Evolutionary conservation across 2,329 filamentous ascomycete genomes (phyloP).

Genomic region (Teratosphaeria nubilosa): DNA sequence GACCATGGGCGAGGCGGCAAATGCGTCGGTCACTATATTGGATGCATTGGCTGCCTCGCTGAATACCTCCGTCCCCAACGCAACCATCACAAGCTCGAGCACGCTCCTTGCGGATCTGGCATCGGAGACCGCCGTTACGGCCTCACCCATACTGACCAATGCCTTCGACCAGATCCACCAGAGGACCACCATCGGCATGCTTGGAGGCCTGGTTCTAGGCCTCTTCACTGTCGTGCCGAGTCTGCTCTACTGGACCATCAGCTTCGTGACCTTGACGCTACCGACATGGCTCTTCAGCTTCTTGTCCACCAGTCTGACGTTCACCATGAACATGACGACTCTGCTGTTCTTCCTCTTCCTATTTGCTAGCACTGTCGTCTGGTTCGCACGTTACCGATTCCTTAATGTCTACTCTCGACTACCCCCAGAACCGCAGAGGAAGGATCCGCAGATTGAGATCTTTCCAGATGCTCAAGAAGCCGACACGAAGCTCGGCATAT

Average conservation of each 20-base stretch:
- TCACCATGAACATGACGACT: slow-evolving; percentile 98
- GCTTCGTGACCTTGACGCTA: slow-evolving; percentile 76
- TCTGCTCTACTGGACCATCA: slow-evolving; percentile 66
- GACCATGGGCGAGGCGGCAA: not conserved
- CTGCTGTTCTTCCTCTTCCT: slow-evolving; percentile 71
- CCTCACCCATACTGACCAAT: not conserved
- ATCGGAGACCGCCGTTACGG: not conserved
- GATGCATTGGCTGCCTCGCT: not conserved
- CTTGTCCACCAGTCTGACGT: slow-evolving; percentile 85
- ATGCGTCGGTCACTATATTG: not conserved
- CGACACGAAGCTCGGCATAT: slow-evolving; percentile 77
- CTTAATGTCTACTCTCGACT: slow-evolving; percentile 94
- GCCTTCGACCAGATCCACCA: not conserved
- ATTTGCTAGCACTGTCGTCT: slow-evolving; percentile 75
- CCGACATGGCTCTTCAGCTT: slow-evolving; percentile 83
- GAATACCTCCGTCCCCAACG: not conserved
- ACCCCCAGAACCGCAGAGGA: slow-evolving; percentile 86
- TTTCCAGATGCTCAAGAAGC: slow-evolving; percentile 89
- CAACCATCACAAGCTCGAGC: not conserved
- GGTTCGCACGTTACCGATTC: slow-evolving; percentile 90
- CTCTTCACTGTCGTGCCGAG: slow-evolving; percentile 42
- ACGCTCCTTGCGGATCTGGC: not conserved
- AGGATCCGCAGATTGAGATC: slow-evolving; percentile 89
- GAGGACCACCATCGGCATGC: slow-evolving; percentile 19
- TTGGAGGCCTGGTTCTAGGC: slow-evolving; percentile 23